These are phyloP conservation scores for Eutypa lata DNA, from an alignment of 2,329 filamentous ascomycete genomes.

Conservation along the genomic window DNA sequence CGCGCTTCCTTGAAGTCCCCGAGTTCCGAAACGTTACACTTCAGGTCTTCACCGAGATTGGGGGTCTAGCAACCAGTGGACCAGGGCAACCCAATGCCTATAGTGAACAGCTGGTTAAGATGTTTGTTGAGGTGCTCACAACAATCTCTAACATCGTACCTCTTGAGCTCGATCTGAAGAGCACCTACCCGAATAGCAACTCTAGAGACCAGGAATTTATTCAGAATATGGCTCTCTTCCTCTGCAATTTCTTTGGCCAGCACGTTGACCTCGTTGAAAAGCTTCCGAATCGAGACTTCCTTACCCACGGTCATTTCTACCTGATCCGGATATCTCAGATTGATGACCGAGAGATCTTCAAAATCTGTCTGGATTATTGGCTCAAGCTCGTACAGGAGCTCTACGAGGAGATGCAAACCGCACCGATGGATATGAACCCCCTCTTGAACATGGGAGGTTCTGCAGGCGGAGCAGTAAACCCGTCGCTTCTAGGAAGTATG, in stretches of 20 bases:
- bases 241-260: constrained; percentile 95
- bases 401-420: constrained; percentile 97
- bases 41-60: constrained; percentile 96
- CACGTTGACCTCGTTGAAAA: constrained; percentile 95
- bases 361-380: constrained; percentile 99
- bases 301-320: constrained; percentile 96
- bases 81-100: constrained; percentile 69
- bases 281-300: constrained; percentile 88
- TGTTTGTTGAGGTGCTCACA: constrained; percentile 96
- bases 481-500: constrained; percentile 80
- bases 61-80: constrained; percentile 79
- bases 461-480: constrained; percentile 81
- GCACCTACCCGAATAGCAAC: constrained; percentile 88
- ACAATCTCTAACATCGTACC: constrained; percentile 94
- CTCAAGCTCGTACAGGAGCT: constrained; percentile 96
- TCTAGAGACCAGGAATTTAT: constrained; percentile 95
- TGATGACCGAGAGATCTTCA: constrained; percentile 98
- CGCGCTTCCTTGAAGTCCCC: constrained; percentile 85
- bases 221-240: constrained; percentile 90
- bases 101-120: constrained; percentile 92
- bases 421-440: constrained; percentile 91
- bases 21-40: constrained; percentile 97
- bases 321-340: constrained; percentile 98
- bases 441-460: constrained; percentile 75
- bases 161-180: constrained; percentile 82